Conservation (phyloP, 2,329 filamentous ascomycete species). For the Aspergillus uvarum region DNA sequence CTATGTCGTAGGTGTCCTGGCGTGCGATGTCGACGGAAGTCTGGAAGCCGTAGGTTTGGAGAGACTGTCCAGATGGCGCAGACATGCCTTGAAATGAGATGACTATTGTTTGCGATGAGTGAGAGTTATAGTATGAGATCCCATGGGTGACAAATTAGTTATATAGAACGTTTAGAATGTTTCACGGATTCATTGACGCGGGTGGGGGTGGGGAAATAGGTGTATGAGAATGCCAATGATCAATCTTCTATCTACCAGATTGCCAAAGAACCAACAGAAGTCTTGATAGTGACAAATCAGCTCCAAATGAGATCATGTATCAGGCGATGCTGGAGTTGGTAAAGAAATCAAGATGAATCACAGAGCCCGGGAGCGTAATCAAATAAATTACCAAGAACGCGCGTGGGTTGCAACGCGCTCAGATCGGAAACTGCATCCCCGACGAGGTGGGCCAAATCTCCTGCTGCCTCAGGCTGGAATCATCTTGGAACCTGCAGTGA, state of each 20-base stretch:
- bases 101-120: constrained; percentile 1
- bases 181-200: background rate
- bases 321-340: background rate
- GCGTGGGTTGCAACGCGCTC: constrained; percentile 12
- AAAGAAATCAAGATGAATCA: background rate
- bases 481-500: too few relatives aligned
- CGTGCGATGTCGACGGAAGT: constrained; percentile 46
- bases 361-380: background rate
- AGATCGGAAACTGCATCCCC: constrained; percentile 12
- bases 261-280: background rate
- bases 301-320: too few relatives aligned
- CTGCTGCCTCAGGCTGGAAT: background rate
- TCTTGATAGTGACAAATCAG: background rate
- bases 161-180: background rate
- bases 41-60: constrained; percentile 55
- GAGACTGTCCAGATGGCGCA: constrained; percentile 21
- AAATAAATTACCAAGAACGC: constrained; percentile 6
- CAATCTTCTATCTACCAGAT: background rate
- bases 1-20: constrained; percentile 41
- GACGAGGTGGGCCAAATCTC: background rate
- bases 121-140: background rate
- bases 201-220: background rate
- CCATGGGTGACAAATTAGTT: constrained; percentile 4
- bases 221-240: background rate
- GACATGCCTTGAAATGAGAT: constrained; percentile 26